phyloP scores from a whole-genome alignment of 2,329 filamentous ascomycete species.

The Leptographium galeiforme region DNA sequence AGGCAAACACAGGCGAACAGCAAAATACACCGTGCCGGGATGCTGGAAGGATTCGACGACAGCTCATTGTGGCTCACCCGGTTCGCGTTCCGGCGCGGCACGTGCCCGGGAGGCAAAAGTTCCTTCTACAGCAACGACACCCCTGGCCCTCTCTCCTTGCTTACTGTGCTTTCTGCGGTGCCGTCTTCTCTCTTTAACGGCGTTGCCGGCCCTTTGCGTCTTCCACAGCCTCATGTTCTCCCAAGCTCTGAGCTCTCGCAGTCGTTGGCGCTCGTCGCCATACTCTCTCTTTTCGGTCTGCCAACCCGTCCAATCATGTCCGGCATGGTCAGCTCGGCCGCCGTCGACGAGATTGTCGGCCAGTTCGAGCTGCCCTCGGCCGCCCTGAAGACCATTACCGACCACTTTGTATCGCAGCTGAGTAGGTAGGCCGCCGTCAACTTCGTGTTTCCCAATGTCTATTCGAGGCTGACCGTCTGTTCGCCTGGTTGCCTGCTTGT shows the following conservation, averaged over 20 bases:
- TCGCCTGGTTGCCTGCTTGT: not conserved
- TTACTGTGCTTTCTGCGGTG: not conserved
- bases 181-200: not conserved
- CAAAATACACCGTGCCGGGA: not conserved
- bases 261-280: not conserved
- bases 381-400: not conserved
- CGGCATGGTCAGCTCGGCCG: not conserved
- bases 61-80: not conserved
- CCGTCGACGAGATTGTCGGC: not conserved
- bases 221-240: not conserved
- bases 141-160: not conserved
- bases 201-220: not conserved
- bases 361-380: not conserved
- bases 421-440: not conserved
- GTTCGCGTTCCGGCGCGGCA: not conserved
- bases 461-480: not conserved
- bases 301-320: not conserved
- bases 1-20: no score
- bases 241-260: not conserved
- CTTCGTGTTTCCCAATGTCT: not conserved
- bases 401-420: constrained; percentile 1
- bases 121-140: not conserved
- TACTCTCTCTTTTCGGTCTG: not conserved
- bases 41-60: not conserved
- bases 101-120: not conserved